These are phyloP conservation scores for Irpex sp. DNA, from an alignment of 1,284 basidiomycete species.

Conservation along the genomic window DNA sequence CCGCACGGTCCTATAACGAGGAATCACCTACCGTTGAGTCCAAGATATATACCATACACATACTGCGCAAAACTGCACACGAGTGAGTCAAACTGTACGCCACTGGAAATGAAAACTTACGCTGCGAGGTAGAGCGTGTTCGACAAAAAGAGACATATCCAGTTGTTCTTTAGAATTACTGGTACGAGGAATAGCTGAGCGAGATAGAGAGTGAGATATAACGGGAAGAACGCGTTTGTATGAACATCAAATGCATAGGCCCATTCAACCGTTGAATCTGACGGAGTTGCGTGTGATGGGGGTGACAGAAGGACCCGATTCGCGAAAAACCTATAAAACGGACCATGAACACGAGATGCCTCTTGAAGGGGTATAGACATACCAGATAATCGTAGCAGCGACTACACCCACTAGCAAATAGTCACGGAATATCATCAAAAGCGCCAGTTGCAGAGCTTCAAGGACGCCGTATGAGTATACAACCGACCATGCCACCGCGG, in stretches of 20 bases:
- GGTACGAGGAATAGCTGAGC: slow-evolving; percentile 83
- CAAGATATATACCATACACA: slow-evolving; percentile 87
- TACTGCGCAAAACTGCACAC: slow-evolving; percentile 75
- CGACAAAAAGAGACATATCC: slow-evolving; percentile 90
- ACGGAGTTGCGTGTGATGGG: slow-evolving; percentile 67
- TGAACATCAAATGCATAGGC: slow-evolving; percentile 94
- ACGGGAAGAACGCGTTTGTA: slow-evolving; percentile 92
- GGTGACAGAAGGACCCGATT: slow-evolving; percentile 71
- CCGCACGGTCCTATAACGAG: too few species aligned
- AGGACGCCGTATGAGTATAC: slow-evolving; percentile 67
- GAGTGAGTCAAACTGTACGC: background rate
- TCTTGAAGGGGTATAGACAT: slow-evolving; percentile 16
- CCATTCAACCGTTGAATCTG: slow-evolving; percentile 82
- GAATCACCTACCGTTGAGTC: slow-evolving; percentile 63
- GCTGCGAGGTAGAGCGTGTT: slow-evolving; percentile 90
- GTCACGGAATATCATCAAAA: slow-evolving; percentile 85
- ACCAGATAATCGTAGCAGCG: slow-evolving; percentile 80
- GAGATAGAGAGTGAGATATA: slow-evolving; percentile 85
- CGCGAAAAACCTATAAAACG: slow-evolving; percentile 56
- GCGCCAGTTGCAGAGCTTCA: slow-evolving; percentile 58
- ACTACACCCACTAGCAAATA: slow-evolving; percentile 75
- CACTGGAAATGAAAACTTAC: slow-evolving; percentile 37
- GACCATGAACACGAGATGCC: background rate
- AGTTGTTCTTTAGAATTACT: slow-evolving; percentile 78
- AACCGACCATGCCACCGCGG: slow-evolving; percentile 82